These are phyloP conservation scores for Deuterostichococcus epilithicus DNA, from an alignment of 139 green algal species.

Conservation along the genomic window DNA sequence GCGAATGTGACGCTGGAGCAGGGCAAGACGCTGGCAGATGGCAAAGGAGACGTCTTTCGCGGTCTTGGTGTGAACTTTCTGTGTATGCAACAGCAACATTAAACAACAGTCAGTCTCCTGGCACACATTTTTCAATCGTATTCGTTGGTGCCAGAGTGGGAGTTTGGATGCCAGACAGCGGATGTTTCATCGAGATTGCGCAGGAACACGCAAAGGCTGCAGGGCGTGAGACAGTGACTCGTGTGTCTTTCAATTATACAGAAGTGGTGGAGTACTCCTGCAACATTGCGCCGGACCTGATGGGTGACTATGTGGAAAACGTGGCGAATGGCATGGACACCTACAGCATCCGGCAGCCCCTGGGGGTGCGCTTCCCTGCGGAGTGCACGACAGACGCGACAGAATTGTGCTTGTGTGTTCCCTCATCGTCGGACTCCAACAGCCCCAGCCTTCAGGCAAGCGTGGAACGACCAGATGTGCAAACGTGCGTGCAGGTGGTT, in stretches of 20 bases:
- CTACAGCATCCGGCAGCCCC: conserved; percentile 83
- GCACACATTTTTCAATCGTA: too few relatives aligned
- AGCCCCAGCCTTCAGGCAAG: too few relatives aligned
- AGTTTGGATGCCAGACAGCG: too few relatives aligned
- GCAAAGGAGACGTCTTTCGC: conserved; percentile 88
- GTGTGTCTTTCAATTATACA: conserved; percentile 16
- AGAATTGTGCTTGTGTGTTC: too few relatives aligned
- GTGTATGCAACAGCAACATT: not conserved
- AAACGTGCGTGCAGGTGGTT: conserved; percentile 37
- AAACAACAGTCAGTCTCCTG: too few relatives aligned
- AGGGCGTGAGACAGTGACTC: too few relatives aligned
- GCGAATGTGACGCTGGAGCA: conserved; percentile 83
- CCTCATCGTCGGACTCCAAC: too few relatives aligned
- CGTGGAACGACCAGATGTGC: too few relatives aligned
- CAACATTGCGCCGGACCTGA: conserved; percentile 64
- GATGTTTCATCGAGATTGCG: too few relatives aligned
- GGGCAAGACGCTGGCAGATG: conserved; percentile 94
- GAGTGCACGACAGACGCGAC: too few relatives aligned
- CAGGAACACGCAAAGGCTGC: too few relatives aligned
- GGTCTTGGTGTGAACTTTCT: conserved; percentile 73
- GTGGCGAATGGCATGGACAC: conserved; percentile 92
- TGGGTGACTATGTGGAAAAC: conserved; percentile 85
- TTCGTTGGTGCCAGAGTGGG: too few relatives aligned
- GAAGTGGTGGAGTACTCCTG: conserved; percentile 94
- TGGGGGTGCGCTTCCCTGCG: conserved; percentile 84